Base-by-base conservation (phyloP, 2,329 filamentous ascomycete species). In the Alternaria atra region DNA sequence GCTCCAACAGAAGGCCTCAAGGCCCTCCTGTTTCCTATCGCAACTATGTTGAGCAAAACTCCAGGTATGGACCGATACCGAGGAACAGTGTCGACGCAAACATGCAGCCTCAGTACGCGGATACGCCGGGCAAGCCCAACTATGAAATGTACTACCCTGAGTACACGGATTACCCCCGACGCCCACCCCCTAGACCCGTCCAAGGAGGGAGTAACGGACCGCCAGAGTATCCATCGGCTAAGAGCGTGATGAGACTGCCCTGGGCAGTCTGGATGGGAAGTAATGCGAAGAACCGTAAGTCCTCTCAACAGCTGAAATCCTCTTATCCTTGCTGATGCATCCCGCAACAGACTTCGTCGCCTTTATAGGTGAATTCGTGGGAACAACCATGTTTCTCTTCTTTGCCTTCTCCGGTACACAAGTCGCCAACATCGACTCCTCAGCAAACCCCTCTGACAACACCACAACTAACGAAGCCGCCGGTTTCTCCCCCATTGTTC, bases 351-450 rank as follows among this genome's bases (percentile, higher is more conserved):
- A 77, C 53, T 71, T 83, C 61, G 77, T 84, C 23, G 81, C 82
- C 53, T 81, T 83, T 71, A 66, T 82, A 9, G 83, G 82, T 79
- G 80, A 83, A 54, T 82, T 79, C 47, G 79, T 81, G 7, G 81
- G 80, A 27, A 82, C 81, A 1, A 77, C 79, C 7, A 76, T 83
- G 60, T 83, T 83, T 55, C 73, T 83, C 32, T 82, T 78, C 73
- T 81, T 83, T 53, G 81, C 81, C 15, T 77, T 83, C 40, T 72
- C 74, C 1, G 81, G 80, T 6, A 80, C 80, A 1, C 80, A 82
- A 55, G 80, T 82, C n/a, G 80, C 81, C 23, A 82, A 82, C 65
- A 79, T 85, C 17, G 82, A 79, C 34, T 85, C 82, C 54, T 74
- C 73, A 30, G 76, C 80, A 59, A 79, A 59, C 4, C 46, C 60